Evolutionary conservation across 2,329 filamentous ascomycete genomes (phyloP).

Genomic region (Calonectria crousiana): DNA sequence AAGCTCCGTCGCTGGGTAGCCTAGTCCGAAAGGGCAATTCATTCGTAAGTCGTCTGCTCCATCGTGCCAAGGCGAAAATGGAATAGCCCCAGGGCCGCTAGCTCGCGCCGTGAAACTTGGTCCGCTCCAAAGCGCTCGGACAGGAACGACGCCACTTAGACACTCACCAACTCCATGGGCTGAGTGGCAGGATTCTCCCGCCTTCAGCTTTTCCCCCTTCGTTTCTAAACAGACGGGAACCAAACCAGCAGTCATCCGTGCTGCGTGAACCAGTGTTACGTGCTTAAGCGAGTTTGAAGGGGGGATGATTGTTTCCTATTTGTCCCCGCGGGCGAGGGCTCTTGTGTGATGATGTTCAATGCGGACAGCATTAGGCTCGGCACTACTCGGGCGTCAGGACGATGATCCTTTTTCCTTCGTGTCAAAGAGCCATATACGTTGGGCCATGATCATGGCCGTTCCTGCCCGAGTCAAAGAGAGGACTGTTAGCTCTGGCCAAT

Average conservation of each 20-base stretch:
- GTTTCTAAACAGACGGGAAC: neutral
- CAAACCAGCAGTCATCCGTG: neutral
- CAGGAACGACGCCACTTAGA: neutral
- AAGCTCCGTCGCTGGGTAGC: neutral
- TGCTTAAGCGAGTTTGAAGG: neutral
- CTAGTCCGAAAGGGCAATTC: neutral
- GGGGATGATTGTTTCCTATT: neutral
- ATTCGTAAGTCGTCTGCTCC: neutral
- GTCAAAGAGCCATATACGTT: neutral
- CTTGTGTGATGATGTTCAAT: neutral
- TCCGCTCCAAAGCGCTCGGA: neutral
- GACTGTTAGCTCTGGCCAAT: neutral
- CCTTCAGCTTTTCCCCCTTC: neutral
- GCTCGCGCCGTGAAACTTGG: neutral
- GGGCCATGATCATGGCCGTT: neutral
- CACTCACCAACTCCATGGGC: neutral
- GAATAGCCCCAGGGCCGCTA: neutral
- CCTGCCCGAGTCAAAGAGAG: neutral
- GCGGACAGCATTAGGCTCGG: neutral
- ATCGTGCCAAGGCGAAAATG: neutral
- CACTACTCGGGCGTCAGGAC: neutral
- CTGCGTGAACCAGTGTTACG: neutral
- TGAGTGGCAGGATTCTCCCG: neutral
- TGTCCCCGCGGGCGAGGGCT: neutral
- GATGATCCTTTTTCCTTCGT: neutral